phyloP scores from a whole-genome alignment of 1,284 basidiomycete species.

The Boletus putidus region DNA sequence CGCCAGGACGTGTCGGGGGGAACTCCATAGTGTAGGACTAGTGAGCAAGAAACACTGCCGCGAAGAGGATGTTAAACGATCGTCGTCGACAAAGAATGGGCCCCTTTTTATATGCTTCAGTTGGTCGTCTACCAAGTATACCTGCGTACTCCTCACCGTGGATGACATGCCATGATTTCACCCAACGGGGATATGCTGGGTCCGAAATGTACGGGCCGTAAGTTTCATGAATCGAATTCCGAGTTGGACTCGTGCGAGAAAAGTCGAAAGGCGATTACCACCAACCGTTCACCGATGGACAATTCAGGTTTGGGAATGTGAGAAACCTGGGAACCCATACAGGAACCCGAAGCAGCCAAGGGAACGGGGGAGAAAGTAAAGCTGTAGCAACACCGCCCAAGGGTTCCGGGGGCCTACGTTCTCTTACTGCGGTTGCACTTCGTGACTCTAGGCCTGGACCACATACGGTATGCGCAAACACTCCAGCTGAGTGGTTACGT shows the following conservation, averaged over 20 bases:
- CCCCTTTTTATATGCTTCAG: neutral
- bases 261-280: neutral
- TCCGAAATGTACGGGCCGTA: too few species aligned
- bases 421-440: neutral
- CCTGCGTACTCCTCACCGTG: neutral
- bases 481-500: neutral
- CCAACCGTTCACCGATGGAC: neutral
- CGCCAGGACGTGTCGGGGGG: too few species aligned
- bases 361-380: neutral
- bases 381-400: slow-evolving; percentile 1
- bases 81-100: neutral
- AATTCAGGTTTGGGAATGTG: too few species aligned
- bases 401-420: too few species aligned
- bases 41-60: neutral
- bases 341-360: too few species aligned
- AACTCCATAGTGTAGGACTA: neutral
- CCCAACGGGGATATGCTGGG: neutral
- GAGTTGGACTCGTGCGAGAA: neutral
- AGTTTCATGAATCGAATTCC: too few species aligned
- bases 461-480: neutral
- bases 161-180: too few species aligned
- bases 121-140: too few species aligned
- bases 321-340: neutral
- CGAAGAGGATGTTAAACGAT: neutral
- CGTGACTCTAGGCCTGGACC: too few species aligned